Conservation (phyloP, 2,329 filamentous ascomycete species). For the Hypomyces rosellus region DNA sequence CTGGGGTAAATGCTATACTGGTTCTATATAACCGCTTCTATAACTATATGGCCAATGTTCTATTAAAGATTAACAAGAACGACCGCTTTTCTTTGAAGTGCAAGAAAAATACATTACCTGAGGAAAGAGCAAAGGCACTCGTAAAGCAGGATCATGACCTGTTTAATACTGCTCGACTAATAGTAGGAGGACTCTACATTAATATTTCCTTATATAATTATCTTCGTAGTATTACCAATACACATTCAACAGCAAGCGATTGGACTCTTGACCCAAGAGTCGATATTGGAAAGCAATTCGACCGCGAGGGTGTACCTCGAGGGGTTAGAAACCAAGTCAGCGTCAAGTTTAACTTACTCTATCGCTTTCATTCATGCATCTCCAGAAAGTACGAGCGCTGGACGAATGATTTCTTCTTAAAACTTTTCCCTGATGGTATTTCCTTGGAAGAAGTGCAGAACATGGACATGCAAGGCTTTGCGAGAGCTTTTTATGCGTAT, state of each 20-base stretch:
- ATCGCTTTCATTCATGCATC: slow-evolving; percentile 28
- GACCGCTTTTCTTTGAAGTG: slow-evolving; percentile 26
- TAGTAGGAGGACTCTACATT: slow-evolving; percentile 52
- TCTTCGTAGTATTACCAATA: slow-evolving; percentile 42
- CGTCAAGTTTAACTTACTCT: slow-evolving; percentile 31
- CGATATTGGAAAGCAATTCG: slow-evolving; percentile 11
- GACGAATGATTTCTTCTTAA: slow-evolving; percentile 19
- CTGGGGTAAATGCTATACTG: slow-evolving; percentile 60
- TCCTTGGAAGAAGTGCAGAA: too few species aligned
- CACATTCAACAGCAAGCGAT: slow-evolving; percentile 34
- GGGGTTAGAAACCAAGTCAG: slow-evolving; percentile 29
- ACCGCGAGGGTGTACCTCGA: slow-evolving; percentile 20
- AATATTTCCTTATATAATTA: slow-evolving; percentile 41
- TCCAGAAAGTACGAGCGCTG: slow-evolving; percentile 26
- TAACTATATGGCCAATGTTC: slow-evolving; percentile 68
- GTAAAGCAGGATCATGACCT: slow-evolving; percentile 32
- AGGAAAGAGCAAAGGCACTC: slow-evolving; percentile 16
- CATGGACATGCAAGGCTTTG: too few species aligned
- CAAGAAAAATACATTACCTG: background rate
- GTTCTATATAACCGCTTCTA: slow-evolving; percentile 73
- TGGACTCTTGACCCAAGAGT: slow-evolving; percentile 44
- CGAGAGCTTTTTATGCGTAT: background rate
- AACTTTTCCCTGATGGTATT: too few species aligned
- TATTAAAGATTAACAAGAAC: slow-evolving; percentile 45
- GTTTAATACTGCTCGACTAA: slow-evolving; percentile 33